Conservation (phyloP, 306 rosid species). For the Abrus pulchellus region DNA sequence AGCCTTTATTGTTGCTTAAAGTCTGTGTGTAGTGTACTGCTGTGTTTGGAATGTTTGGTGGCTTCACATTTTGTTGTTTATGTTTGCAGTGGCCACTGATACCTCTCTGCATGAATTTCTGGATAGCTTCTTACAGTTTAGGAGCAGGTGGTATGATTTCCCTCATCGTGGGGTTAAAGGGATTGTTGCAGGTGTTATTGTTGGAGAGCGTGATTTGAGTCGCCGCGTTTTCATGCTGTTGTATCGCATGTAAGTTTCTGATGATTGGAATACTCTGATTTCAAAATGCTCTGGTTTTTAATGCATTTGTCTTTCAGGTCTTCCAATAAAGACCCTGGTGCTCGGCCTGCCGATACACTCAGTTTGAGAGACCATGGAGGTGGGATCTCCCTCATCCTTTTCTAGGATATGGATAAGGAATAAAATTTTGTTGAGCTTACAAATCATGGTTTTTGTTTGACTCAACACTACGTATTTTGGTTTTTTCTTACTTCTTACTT, state of each 20-base stretch:
- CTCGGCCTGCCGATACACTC: constrained; percentile 77
- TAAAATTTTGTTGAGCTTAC: constrained; percentile 7
- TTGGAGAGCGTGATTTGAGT: constrained; percentile 85
- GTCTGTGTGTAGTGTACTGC: neutral
- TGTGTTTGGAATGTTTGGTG: neutral
- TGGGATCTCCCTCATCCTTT: constrained; percentile 54
- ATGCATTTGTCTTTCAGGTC: constrained; percentile 65
- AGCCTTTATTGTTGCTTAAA: neutral
- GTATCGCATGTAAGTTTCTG: constrained; percentile 86
- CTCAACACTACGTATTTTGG: constrained; percentile 2
- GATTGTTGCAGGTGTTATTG: constrained; percentile 89
- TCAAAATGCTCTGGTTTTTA: neutral
- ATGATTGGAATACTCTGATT: constrained; percentile 34
- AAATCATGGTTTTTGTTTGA: neutral
- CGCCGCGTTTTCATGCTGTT: constrained; percentile 94
- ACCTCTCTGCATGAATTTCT: constrained; percentile 86
- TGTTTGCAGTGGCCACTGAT: constrained; percentile 81
- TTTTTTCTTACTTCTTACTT: neutral
- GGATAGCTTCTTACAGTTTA: constrained; percentile 87
- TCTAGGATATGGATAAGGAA: constrained; percentile 32
- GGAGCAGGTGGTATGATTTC: constrained; percentile 97
- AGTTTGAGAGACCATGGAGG: constrained; percentile 86
- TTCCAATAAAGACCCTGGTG: constrained; percentile 90
- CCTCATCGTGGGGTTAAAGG: constrained; percentile 82
- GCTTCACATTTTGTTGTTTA: neutral